Evolutionary conservation across 306 rosid species (phyloP), one percentile per base, ranked within the genome.

Genomic region (Cucurbita moschata): DNA sequence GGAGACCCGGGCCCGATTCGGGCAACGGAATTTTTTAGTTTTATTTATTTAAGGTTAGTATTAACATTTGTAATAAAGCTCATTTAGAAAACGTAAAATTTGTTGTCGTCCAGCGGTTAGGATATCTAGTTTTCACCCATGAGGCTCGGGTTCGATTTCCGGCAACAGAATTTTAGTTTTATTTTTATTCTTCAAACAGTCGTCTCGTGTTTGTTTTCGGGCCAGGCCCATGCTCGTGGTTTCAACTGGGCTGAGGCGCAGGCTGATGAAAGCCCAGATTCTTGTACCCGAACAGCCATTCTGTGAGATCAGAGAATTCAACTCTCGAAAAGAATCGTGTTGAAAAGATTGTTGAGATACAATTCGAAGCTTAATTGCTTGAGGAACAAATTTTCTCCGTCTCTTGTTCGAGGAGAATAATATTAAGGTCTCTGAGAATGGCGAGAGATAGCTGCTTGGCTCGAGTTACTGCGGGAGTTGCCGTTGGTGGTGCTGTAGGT

Each of bases 111-210:
- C 95, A 19, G 26, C 26, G 26, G 95, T 89, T 92, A 89, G 96
- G 96, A 92, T 92, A 77, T 92, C 92, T 90, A 92, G 96, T 92
- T 92, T 92, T 92, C 96, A 90, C 96, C 89, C 91, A 85, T 91
- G 88, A 83, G 96, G 88, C 93, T 96, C 88, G 96, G 97, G 96
- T 92, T 90, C 96, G 91, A 90, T 90, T 90, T 90, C 93, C 96
- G 91, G 93, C 96, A 88, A 79, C 75, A 85, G 90, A 90, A 0
- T 30, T 3, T 30, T n/a, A n/a, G n/a, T n/a, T n/a, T n/a, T n/a
- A n/a, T n/a, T 2, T 30, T 30, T 46, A 46, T 46, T 46, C 12
- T 44, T 44, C 49, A 46, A 10, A 46, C 15, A 47, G 3, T 47
- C 51, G 13, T 47, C 54, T n/a, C 8, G 2, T 50, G 54, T 50